These are phyloP conservation scores for Rauvolfia tetraphylla DNA, from an alignment of 257 asterid species.

Conservation along the genomic window DNA sequence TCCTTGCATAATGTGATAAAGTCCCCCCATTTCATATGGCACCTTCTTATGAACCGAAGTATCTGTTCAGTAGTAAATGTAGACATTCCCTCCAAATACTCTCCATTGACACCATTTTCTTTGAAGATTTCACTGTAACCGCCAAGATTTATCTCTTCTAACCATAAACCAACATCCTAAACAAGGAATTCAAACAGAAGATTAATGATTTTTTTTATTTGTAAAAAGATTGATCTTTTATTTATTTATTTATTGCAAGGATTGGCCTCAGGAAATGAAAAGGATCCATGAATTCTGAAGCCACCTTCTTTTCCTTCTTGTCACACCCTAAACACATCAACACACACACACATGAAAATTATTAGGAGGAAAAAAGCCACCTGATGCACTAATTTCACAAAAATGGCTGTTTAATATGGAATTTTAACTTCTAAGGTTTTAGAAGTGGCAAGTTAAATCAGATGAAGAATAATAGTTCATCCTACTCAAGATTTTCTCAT, in stretches of 20 bases:
- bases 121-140: slow-evolving; percentile 75
- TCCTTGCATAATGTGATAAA: slow-evolving; percentile 98
- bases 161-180: slow-evolving; percentile 97
- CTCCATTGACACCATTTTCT: slow-evolving; percentile 94
- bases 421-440: neutral
- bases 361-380: neutral
- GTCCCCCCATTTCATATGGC: slow-evolving; percentile 99
- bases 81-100: slow-evolving; percentile 95
- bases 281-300: neutral
- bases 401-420: neutral
- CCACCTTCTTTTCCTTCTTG: neutral
- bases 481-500: neutral
- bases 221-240: neutral
- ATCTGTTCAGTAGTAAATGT: slow-evolving; percentile 98
- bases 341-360: neutral
- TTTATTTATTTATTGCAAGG: neutral
- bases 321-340: neutral
- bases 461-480: neutral
- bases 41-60: slow-evolving; percentile 94
- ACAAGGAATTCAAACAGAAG: slow-evolving; percentile 8
- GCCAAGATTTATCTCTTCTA: slow-evolving; percentile 96
- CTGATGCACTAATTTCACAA: neutral
- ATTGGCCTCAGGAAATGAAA: neutral
- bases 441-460: neutral
- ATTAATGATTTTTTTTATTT: neutral